These are phyloP conservation scores for Boletus vinaceobasis DNA, from an alignment of 768 basidiomycete genomes.

Conservation along the genomic window DNA sequence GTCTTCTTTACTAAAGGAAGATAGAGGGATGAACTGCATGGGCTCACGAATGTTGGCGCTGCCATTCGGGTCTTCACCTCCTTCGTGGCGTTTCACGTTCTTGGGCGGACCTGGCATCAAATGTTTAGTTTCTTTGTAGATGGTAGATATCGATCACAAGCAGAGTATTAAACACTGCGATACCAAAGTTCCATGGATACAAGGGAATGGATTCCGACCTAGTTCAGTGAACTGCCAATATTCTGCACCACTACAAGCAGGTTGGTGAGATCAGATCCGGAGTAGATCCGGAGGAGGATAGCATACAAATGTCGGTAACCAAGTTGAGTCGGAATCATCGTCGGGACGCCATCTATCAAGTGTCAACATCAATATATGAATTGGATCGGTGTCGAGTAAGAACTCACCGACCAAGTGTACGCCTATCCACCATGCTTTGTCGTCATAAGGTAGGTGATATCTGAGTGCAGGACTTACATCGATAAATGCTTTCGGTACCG, in stretches of 20 bases:
- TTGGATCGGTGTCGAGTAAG: background rate
- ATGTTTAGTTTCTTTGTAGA: slow-evolving; percentile 1
- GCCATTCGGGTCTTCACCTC: slow-evolving; percentile 46
- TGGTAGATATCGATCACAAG: background rate
- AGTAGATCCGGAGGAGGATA: background rate
- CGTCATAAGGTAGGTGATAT: background rate
- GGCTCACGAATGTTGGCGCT: slow-evolving; percentile 46
- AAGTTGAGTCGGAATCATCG: slow-evolving; percentile 41
- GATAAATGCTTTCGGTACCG: slow-evolving; percentile 38
- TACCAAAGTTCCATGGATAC: background rate
- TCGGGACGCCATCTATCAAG: slow-evolving; percentile 47
- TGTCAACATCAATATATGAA: background rate
- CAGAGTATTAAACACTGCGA: background rate
- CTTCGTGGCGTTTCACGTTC: slow-evolving; percentile 40
- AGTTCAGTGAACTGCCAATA: slow-evolving; percentile 51
- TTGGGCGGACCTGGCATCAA: slow-evolving; percentile 24
- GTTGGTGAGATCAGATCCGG: slow-evolving; percentile 12
- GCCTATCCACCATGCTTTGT: slow-evolving; percentile 22
- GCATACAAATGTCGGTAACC: slow-evolving; percentile 48
- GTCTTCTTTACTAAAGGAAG: background rate
- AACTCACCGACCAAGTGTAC: slow-evolving; percentile 43
- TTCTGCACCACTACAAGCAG: slow-evolving; percentile 29
- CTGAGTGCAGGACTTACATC: slow-evolving; percentile 30
- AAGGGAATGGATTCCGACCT: slow-evolving; percentile 17
- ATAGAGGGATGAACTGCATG: background rate